These are phyloP conservation scores for Candida frijolesensis DNA, from an alignment of 1,139 yeast species.

Conservation along the genomic window DNA sequence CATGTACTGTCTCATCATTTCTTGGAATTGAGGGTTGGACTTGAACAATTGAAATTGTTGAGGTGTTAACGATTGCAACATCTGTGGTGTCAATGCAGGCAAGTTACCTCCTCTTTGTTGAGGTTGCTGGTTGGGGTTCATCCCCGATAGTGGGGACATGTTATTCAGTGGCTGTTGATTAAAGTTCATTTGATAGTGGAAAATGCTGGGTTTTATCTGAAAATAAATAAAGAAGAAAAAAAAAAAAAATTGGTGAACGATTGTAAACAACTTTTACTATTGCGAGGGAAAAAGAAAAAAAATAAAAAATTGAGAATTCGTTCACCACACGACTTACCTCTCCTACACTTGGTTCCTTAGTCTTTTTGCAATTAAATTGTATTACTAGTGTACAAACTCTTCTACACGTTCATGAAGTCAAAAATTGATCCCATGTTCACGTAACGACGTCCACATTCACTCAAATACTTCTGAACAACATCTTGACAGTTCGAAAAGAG, in stretches of 20 bases:
- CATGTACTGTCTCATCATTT: constrained; percentile 37
- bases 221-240: not conserved
- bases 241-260: constrained; percentile 1
- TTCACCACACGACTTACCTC: not conserved
- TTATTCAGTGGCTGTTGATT: constrained; percentile 7
- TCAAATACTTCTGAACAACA: constrained; percentile 75
- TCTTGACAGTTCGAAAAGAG: constrained; percentile 57
- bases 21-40: constrained; percentile 49
- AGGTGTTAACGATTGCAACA: constrained; percentile 43
- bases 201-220: not conserved
- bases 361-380: not conserved
- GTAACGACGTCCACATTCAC: constrained; percentile 86
- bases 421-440: constrained; percentile 87
- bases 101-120: constrained; percentile 26
- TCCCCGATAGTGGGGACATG: constrained; percentile 6
- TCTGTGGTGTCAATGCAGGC: constrained; percentile 33
- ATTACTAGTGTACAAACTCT: not conserved
- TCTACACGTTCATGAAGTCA: constrained; percentile 46
- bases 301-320: not conserved
- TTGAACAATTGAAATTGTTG: constrained; percentile 52
- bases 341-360: not conserved
- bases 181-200: constrained; percentile 6
- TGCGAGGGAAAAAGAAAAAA: not conserved
- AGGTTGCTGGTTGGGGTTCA: constrained; percentile 17
- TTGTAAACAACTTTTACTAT: not conserved